Conservation (phyloP, 164 flowering plant species). For the Houttuynia cordata region DNA sequence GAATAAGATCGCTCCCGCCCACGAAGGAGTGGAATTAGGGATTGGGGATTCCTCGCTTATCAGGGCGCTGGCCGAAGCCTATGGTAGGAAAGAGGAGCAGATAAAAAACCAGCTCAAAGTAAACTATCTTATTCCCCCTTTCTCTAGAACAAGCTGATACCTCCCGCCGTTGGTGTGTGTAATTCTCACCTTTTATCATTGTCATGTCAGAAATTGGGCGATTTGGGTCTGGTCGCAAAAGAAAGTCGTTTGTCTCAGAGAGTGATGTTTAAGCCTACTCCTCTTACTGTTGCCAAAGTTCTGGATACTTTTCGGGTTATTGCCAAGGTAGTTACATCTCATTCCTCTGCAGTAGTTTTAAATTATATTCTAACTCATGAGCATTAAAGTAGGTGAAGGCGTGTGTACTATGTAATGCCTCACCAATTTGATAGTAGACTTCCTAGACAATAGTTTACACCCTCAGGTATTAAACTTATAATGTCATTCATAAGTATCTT, state of each 20-base stretch:
- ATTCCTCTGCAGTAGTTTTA: not conserved
- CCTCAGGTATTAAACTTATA: no score
- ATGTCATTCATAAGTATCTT: no score
- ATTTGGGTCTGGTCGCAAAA: conserved; percentile 94
- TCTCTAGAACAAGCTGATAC: not conserved
- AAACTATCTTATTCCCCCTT: not conserved
- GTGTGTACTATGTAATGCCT: not conserved
- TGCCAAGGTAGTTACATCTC: conserved; percentile 50
- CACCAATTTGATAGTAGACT: no score
- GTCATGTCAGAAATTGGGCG: conserved; percentile 55
- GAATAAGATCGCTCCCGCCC: conserved; percentile 74
- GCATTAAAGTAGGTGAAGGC: not conserved
- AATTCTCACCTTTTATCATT: no score
- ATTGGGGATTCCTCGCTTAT: conserved; percentile 81
- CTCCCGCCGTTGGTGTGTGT: no score
- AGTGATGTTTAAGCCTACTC: conserved; percentile 62
- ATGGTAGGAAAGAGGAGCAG: conserved; percentile 69
- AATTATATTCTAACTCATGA: no score
- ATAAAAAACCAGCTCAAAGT: conserved; percentile 70
- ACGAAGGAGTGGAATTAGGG: conserved; percentile 93
- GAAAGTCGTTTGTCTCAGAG: conserved; percentile 76
- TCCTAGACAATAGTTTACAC: no score
- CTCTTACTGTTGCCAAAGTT: conserved; percentile 74
- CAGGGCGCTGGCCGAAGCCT: conserved; percentile 82
- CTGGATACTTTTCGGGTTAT: conserved; percentile 69